Evolutionary conservation across 805 yeast genomes (phyloP), one percentile per base, ranked within the genome.

Genomic region (Metschnikowia picachoensis): DNA sequence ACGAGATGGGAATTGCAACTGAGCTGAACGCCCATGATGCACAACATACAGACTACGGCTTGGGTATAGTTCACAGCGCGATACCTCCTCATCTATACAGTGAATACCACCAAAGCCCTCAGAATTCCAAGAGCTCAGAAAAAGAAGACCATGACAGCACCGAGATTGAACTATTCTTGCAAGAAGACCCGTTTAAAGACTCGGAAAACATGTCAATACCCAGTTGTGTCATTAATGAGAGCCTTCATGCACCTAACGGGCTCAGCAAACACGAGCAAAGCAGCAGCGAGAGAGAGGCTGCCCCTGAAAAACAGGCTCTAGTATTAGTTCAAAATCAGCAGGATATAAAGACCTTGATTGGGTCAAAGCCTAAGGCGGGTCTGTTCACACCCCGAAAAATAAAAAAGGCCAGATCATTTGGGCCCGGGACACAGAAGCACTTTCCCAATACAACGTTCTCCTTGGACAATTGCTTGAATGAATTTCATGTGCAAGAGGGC

Each of bases 401-500:
- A 30, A 29, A 48, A 28, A 51, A 46, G 37, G 35, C 52, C 5
- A 49, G 43, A 29, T 49, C 48, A 4, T 46, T 42, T 29, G 41
- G 52, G 15, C 31, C 43, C 13, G 41, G 43, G 3, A 15, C 28
- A 28, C 13, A 25, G 17, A 47, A 47, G 16, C 27, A 36, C 35
- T n/a, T 47, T n/a, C 36, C 48, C 8, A 42, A 36, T 30, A 47
- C 49, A 13, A 28, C 35, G 6, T 49, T 53, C 15, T 53, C 60
- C 8, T 27, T 56, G 3, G 54, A 49, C 11, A 53, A 50, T 13
- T 56, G 57, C 33, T 41, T 49, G 12, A 49, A 44, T 20, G 58
- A 56, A 35, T 54, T 56, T 29, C 52, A 45, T 30, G 37, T 52
- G 10, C 42, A 36, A 17, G 55, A 52, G 15, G 51, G 50, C 6